Evolutionary conservation across 306 rosid species (phyloP), one percentile per base, ranked within the genome.

Genomic region (Clitoria ternatea): DNA sequence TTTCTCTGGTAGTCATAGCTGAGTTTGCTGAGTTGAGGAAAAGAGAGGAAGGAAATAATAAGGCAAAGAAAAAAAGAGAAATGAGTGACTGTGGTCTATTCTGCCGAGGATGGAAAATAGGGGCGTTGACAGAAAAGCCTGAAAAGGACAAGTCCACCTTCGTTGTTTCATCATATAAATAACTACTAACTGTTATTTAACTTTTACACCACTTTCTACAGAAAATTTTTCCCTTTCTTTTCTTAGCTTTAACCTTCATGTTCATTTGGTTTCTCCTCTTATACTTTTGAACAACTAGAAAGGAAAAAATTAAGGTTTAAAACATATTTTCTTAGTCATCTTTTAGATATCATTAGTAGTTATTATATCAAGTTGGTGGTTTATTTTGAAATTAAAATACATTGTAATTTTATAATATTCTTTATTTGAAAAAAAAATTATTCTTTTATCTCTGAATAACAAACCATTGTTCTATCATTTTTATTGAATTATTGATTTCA

Each of bases 1-100:
- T 84, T 59, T 92, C 95, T 80, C 70, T 87, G 77, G 95, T 86
- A 13, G 84, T 4, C 98, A 92, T 92, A 75, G 77, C 63, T 76
- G 40, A 22, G 32, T 9, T 12, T 35, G 10, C 19, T 77, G 4
- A 30, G 19, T 14, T 29, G 75, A 61, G 37, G 55, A 48, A 50
- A 36, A 64, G 53, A 54, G 57, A 19, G 19, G 37, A 59, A 60
- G 27, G 35, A 13, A 45, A 66, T 26, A 56, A 20, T 0, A 56
- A 42, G 19, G 42, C 6, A 29, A 24, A n/a, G 47, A 69, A 70
- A 26, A 29, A 61, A 70, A 26, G 22, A 63, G 61, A 77, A 26
- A 53, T 26, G 52, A 17, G 42, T 67, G 63, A 44, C 36, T 22
- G 69, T n/a, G 60, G 23, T 2, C 2, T 13, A 9, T 30, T 47